phyloP scores from a whole-genome alignment of 768 basidiomycete genomes.

The Russula sp. region DNA sequence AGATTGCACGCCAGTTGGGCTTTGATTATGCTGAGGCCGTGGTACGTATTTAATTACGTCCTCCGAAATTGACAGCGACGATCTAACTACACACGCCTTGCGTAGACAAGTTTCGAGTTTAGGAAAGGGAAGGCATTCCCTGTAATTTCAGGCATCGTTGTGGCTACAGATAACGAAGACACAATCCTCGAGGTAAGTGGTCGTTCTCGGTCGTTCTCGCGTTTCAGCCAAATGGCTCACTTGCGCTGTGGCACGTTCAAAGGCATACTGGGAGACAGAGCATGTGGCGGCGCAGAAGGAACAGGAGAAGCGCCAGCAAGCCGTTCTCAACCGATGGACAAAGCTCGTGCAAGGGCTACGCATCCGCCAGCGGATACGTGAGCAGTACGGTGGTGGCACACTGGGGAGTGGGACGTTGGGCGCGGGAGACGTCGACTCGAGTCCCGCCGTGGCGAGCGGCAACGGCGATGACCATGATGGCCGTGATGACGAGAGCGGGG shows the following conservation, averaged over 20 bases:
- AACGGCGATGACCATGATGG: background rate
- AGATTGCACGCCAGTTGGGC: conserved; percentile 81
- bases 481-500: background rate
- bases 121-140: conserved; percentile 88
- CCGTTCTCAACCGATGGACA: conserved; percentile 83
- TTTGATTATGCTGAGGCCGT: conserved; percentile 95
- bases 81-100: background rate
- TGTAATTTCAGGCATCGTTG: conserved; percentile 79
- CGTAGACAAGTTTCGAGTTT: conserved; percentile 93
- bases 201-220: background rate
- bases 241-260: background rate
- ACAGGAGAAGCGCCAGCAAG: conserved; percentile 69
- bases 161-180: conserved; percentile 76
- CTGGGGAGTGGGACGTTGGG: background rate
- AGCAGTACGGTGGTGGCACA: conserved; percentile 55
- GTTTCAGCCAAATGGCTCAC: background rate
- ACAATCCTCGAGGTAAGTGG: conserved; percentile 64
- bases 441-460: background rate
- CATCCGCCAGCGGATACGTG: conserved; percentile 77
- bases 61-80: conserved; percentile 1
- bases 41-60: conserved; percentile 48
- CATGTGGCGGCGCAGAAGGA: conserved; percentile 75
- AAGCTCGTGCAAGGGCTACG: conserved; percentile 85
- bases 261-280: conserved; percentile 88
- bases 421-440: background rate